A percentile compares a stretch with the other conserved stretches of the same genome.
Evolutionary conservation across 768 basidiomycete genomes (phyloP).

Genomic region (Trametes maxima): DNA sequence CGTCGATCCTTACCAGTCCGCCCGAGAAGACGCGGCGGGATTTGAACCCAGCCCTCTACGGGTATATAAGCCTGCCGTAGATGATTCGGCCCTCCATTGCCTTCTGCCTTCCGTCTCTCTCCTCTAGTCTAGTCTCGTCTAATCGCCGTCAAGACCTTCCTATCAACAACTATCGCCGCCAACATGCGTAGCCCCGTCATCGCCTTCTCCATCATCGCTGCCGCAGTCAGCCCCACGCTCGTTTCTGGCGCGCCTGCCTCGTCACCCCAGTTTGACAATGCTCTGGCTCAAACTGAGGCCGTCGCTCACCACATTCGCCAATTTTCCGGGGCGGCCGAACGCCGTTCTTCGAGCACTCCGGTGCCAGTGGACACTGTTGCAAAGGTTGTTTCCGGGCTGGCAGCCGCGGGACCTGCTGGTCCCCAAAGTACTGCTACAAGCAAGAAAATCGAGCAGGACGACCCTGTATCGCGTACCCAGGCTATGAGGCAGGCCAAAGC

Average conservation of each 20-base stretch:
- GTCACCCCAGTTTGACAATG: conserved; percentile 25
- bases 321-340: background rate
- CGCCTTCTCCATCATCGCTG: conserved; percentile 34
- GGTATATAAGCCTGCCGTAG: conserved; percentile 26
- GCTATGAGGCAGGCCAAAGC: conserved; percentile 17
- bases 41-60: conserved; percentile 20
- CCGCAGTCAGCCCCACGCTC: conserved; percentile 34
- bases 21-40: conserved; percentile 32
- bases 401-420: too few relatives aligned
- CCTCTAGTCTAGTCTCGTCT: conserved; percentile 31
- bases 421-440: too few relatives aligned
- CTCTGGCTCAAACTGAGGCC: conserved; percentile 14
- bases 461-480: conserved; percentile 14
- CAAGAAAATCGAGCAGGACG: too few relatives aligned
- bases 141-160: conserved; percentile 27
- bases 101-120: conserved; percentile 24
- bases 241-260: conserved; percentile 32
- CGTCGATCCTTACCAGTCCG: conserved; percentile 16
- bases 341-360: background rate
- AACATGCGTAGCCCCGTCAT: conserved; percentile 37
- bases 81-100: background rate
- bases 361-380: too few relatives aligned
- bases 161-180: conserved; percentile 20
- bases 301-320: conserved; percentile 8
- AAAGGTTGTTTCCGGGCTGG: too few relatives aligned